Evolutionary conservation across 2,329 filamentous ascomycete species (phyloP), one percentile per base, ranked within the genome.

Genomic region (Magnaporthiopsis incrustans): DNA sequence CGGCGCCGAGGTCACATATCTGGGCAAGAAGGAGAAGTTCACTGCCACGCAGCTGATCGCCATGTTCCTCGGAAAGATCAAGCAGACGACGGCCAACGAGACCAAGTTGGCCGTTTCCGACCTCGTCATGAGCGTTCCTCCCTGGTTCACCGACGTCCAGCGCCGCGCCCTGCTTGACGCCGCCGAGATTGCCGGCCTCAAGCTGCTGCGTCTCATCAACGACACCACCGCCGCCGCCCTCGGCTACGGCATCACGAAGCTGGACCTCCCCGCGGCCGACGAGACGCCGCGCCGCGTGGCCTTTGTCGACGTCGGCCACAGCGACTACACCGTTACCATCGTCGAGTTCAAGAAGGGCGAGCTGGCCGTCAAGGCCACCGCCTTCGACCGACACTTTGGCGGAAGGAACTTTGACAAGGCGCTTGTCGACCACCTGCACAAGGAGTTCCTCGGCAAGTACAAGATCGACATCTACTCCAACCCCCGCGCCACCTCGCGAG

Each of bases 261-360:
- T 93, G 67, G 95, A 99, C 77, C 87, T 99, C 44, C 95, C 93
- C 65, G 81, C 82, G 33, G 84, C 89, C 57, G 95, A 98, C 72
- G 93, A 98, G 86, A 92, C 92, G 82, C 93, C 95, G 66, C 88
- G 90, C 73, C 87, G 94, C 64, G 92, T 98, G 64, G 88, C 86
- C 70, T 97, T 99, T 73, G 80, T 99, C 78, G 95, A 99, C 77
- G 90, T 99, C 70, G 95, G 95, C 69, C 90, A 98, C 85, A 94
- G 89, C 82, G 95, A 95, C 83, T 98, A 96, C 84, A 96, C 93
- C 65, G 89, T 85, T 78, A 94, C 93, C 68, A 87, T 99, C 69
- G 92, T 98, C 67, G 94, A 98, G 81, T 98, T 97, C 84, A 89
- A 86, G 78, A 98, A 98, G 84, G 95, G 95, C 68, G 95, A 99